These are phyloP conservation scores for Didymellaceae sp. DNA, from an alignment of 2,329 filamentous ascomycete species.

Conservation along the genomic window DNA sequence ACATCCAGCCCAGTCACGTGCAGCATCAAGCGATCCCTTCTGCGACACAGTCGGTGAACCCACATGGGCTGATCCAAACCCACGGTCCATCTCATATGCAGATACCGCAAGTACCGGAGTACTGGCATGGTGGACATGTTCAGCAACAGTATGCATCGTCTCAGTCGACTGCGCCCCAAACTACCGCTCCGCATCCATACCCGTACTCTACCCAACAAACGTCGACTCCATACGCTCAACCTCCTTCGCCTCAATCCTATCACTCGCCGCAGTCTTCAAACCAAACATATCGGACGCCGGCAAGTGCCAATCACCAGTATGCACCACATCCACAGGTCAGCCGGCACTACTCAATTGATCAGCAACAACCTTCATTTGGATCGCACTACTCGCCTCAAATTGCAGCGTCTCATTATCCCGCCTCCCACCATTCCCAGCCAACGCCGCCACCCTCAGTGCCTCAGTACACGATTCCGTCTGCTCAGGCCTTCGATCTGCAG, in stretches of 20 bases:
- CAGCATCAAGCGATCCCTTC: constrained; percentile 35
- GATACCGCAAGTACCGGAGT: constrained; percentile 38
- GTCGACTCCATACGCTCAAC: constrained; percentile 29
- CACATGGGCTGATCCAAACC: constrained; percentile 33
- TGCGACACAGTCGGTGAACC: constrained; percentile 28
- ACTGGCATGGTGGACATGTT: constrained; percentile 38
- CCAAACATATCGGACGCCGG: constrained; percentile 19
- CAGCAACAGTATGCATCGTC: constrained; percentile 34
- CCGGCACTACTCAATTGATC: constrained; percentile 33
- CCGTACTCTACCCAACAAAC: constrained; percentile 35
- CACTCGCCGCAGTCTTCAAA: constrained; percentile 32
- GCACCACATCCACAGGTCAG: constrained; percentile 16
- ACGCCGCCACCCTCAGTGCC: constrained; percentile 28
- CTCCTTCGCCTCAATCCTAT: constrained; percentile 37
- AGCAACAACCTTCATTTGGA: constrained; percentile 18
- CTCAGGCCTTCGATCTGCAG: constrained; percentile 33
- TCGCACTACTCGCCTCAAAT: constrained; percentile 30
- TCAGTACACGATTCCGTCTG: constrained; percentile 35
- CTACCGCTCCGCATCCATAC: constrained; percentile 25
- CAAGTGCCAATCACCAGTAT: constrained; percentile 20
- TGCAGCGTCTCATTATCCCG: constrained; percentile 27
- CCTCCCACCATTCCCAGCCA: constrained; percentile 27
- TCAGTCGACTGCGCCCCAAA: constrained; percentile 26
- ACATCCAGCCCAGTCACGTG: constrained; percentile 36
- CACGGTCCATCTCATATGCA: constrained; percentile 39